These are phyloP conservation scores for Zoysia japonica DNA, from an alignment of 176 grass and related monocot species.

Conservation along the genomic window DNA sequence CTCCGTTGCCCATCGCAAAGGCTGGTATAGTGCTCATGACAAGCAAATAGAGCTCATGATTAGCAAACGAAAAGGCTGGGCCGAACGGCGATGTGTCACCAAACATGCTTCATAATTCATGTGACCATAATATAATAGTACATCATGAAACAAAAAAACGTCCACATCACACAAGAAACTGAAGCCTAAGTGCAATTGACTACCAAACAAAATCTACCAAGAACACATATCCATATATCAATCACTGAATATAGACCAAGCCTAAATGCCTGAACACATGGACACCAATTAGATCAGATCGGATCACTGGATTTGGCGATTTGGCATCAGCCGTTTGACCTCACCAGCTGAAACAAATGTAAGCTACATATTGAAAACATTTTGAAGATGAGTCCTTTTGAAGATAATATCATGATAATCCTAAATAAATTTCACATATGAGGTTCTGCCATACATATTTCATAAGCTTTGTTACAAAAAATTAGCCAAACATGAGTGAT, in stretches of 20 bases:
- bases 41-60: conserved; percentile 42
- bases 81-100: conserved; percentile 48
- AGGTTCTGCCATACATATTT: conserved; percentile 40
- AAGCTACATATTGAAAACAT: neutral
- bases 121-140: conserved; percentile 10
- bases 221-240: conserved; percentile 24
- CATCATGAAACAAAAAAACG: conserved; percentile 37
- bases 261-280: neutral
- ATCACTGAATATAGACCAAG: conserved; percentile 30
- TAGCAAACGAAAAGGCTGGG: conserved; percentile 30
- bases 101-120: conserved; percentile 46
- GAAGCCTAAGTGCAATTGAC: conserved; percentile 27
- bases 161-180: conserved; percentile 45
- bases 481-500: conserved; percentile 38
- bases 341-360: conserved; percentile 29
- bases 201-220: conserved; percentile 32
- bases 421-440: conserved; percentile 44
- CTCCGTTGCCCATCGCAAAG: conserved; percentile 9
- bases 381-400: neutral
- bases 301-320: conserved; percentile 6
- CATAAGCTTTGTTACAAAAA: conserved; percentile 54
- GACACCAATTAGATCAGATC: neutral
- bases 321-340: neutral
- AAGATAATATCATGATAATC: conserved; percentile 16
- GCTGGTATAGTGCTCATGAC: neutral